Conservation (phyloP, 2,329 filamentous ascomycete species). For the Purpureocillium takamizusanense region DNA sequence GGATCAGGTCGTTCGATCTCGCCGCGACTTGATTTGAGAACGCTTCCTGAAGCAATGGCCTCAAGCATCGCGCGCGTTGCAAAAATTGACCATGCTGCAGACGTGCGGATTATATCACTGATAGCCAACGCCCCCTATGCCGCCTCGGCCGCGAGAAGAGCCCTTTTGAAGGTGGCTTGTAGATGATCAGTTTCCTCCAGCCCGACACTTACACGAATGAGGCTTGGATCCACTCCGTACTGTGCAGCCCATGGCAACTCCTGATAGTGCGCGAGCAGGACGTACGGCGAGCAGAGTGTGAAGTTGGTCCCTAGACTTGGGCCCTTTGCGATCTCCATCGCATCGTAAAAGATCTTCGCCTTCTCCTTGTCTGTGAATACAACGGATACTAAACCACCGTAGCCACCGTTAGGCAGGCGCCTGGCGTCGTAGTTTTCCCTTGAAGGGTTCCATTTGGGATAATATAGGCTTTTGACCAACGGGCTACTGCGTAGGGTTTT, state of each 20-base stretch:
- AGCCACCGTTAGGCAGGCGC: constrained; percentile 65
- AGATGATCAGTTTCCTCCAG: constrained; percentile 69
- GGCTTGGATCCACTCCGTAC: constrained; percentile 70
- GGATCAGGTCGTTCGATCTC: no score
- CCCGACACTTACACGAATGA: constrained; percentile 83
- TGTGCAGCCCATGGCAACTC: constrained; percentile 85
- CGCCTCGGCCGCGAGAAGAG: constrained; percentile 50
- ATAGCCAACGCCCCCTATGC: no score
- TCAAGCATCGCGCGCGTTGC: no score
- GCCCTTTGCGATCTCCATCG: constrained; percentile 80
- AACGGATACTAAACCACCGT: constrained; percentile 81
- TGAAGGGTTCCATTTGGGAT: constrained; percentile 71
- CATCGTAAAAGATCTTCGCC: constrained; percentile 76
- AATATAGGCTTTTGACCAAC: constrained; percentile 70
- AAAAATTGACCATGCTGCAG: no score
- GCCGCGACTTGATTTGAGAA: no score
- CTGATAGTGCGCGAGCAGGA: constrained; percentile 80
- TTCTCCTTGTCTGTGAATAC: constrained; percentile 64
- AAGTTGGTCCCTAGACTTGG: constrained; percentile 96
- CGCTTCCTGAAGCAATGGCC: no score
- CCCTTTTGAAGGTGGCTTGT: constrained; percentile 52
- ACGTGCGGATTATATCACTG: no score
- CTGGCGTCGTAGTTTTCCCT: constrained; percentile 69
- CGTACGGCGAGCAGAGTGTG: constrained; percentile 84
- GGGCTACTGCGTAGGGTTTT: constrained; percentile 54